phyloP scores from a whole-genome alignment of 202 grass and related monocot genomes.

The Saccharum hybrid region DNA sequence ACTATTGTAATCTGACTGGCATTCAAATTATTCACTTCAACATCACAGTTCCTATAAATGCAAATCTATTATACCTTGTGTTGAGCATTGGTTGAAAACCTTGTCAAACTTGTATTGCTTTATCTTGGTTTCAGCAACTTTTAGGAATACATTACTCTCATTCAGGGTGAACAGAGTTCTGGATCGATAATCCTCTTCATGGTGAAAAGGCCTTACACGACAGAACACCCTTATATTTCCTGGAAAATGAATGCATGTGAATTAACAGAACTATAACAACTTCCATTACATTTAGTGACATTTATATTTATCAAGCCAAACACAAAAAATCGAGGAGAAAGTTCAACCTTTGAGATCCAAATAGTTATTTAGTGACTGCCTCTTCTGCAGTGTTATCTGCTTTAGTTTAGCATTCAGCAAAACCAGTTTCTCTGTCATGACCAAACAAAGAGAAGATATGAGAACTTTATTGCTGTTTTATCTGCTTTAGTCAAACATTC shows the following conservation, averaged over 20 bases:
- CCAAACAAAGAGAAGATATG: conserved; percentile 27
- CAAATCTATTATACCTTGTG: conserved; percentile 70
- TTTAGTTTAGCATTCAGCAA: conserved; percentile 60
- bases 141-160: conserved; percentile 70
- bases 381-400: conserved; percentile 68
- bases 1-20: conserved; percentile 29
- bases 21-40: conserved; percentile 30
- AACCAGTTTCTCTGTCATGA: conserved; percentile 72
- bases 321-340: too few relatives aligned
- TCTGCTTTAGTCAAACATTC: conserved; percentile 56
- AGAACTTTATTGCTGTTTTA: conserved; percentile 53
- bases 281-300: too few relatives aligned
- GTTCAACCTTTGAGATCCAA: conserved; percentile 93
- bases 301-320: too few relatives aligned
- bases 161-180: conserved; percentile 61
- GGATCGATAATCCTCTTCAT: conserved; percentile 54
- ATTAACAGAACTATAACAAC: too few relatives aligned
- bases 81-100: conserved; percentile 77
- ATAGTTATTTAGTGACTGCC: conserved; percentile 75
- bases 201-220: conserved; percentile 74
- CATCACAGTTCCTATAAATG: not conserved
- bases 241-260: conserved; percentile 39
- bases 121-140: conserved; percentile 72
- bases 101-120: conserved; percentile 98
- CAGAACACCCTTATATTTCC: conserved; percentile 97